phyloP scores from a whole-genome alignment of 75 land plant genomes.

The Selaginella moellendorffii region DNA sequence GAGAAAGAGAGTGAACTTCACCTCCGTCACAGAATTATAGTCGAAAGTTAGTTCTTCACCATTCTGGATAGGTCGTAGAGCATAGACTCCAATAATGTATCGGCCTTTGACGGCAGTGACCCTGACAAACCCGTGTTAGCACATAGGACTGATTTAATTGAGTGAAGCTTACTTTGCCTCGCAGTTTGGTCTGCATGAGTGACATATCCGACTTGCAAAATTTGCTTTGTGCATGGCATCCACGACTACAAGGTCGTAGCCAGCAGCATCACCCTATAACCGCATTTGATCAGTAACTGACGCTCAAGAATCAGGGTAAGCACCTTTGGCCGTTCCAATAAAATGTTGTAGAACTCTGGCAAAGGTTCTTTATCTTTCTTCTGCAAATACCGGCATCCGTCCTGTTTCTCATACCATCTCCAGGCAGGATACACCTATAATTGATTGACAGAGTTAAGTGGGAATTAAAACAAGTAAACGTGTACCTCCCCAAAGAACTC shows the following conservation, averaged over 20 bases:
- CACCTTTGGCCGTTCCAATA: conserved; percentile 97
- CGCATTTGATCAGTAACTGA: too few relatives aligned
- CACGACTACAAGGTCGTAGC: conserved; percentile 91
- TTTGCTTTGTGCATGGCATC: conserved; percentile 99
- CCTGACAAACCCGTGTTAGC: conserved; percentile 24
- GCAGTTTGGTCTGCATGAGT: conserved; percentile 95
- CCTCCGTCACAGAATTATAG: conserved; percentile 98
- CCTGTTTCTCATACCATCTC: conserved; percentile 99
- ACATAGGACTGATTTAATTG: background rate
- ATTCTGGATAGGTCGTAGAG: conserved; percentile 52
- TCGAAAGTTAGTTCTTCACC: conserved; percentile 98
- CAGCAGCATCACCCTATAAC: conserved; percentile 97
- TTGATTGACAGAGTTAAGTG: background rate
- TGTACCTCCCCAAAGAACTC: conserved; percentile 97
- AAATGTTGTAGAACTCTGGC: conserved; percentile 93
- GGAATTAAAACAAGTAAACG: background rate
- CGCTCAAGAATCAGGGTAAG: too few relatives aligned
- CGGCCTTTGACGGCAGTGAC: conserved; percentile 91
- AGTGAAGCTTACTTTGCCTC: conserved; percentile 83
- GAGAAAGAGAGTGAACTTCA: too few relatives aligned
- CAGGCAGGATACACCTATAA: conserved; percentile 91
- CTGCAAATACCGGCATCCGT: conserved; percentile 75
- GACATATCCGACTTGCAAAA: conserved; percentile 95
- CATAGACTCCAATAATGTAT: conserved; percentile 90
- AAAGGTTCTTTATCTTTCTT: conserved; percentile 77